Percentiles rank a stretch among this genome's conserved stretches.
phyloP scores from a whole-genome alignment of 129 eudicot genomes.

The Logfia minima region DNA sequence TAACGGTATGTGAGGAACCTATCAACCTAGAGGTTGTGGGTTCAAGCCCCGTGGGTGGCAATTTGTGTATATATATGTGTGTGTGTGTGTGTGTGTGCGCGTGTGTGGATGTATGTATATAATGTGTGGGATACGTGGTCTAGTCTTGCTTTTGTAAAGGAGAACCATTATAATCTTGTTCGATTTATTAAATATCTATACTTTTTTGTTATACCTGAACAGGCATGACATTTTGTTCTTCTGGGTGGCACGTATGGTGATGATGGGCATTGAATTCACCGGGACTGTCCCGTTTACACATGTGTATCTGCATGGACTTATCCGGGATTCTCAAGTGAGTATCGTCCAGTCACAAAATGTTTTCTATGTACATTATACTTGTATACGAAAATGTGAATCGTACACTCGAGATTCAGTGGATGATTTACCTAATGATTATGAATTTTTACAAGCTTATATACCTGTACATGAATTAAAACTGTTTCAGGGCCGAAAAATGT shows the following conservation, averaged over 20 bases:
- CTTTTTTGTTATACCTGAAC: constrained; percentile 15
- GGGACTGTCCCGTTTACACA: constrained; percentile 84
- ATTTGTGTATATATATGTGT: too few species aligned
- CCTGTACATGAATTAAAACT: constrained; percentile 3
- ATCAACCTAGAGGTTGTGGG: too few species aligned
- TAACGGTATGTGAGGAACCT: too few species aligned
- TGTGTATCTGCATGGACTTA: constrained; percentile 92
- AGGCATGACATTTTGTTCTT: constrained; percentile 97
- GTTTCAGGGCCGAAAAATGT: constrained; percentile 93
- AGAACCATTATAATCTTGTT: too few species aligned
- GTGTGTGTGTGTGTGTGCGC: too few species aligned
- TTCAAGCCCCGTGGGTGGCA: too few species aligned
- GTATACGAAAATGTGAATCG: not conserved
- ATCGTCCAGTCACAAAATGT: not conserved
- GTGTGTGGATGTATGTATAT: too few species aligned
- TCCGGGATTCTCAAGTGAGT: constrained; percentile 92
- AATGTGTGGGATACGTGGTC: too few species aligned
- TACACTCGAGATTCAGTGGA: not conserved
- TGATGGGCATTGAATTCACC: constrained; percentile 97
- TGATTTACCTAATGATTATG: not conserved
- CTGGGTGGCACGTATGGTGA: constrained; percentile 99
- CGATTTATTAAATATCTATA: too few species aligned
- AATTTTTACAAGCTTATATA: not conserved
- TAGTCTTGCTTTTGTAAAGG: too few species aligned
- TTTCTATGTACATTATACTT: too few species aligned